Evolutionary conservation across 495 filamentous ascomycete species (phyloP), one percentile per base, ranked within the genome.

Genomic region (Annulohypoxylon nitens): DNA sequence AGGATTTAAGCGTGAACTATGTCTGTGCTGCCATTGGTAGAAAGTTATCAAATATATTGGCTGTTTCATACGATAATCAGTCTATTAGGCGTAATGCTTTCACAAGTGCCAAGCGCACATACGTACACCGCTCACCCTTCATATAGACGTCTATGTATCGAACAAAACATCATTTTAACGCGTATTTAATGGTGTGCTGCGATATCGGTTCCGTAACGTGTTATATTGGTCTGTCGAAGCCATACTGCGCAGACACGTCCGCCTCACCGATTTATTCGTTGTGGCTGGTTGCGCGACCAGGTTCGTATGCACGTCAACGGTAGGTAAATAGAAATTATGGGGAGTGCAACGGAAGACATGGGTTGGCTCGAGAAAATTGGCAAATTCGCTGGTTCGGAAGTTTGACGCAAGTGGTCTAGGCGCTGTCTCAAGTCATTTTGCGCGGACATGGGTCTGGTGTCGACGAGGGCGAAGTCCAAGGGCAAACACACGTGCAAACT

Each of bases 391-490:
- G 50, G 62, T 55, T 67, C 67, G 67, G 67, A 67, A 59, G 58
- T 59, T 74, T 67, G 63, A 74, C 71, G 67, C 55, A 74, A 58
- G 61, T 66, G 53, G 71, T 50, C 62, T 74, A 74, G 71, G 62
- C 63, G 41, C 39, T 67, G 71, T 74, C 71, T 74, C 66, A 70
- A 57, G 71, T 64, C 71, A 30, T 67, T 67, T 67, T 67, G 71
- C 71, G 57, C 50, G 50, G 33, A 23, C 71, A 64, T 48, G 71
- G 71, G 65, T 73, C 23, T 61, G 57, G 30, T 30, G 36, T 41
- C 60, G 43, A 63, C 43, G 23, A 68, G 54, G 50, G 51, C n/a
- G 48, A 60, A 60, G 14, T 43, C 18, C 25, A 10, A 33, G 45
- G 16, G 33, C 37, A 69, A 61, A 36, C 50, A 61, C 60, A 63